phyloP scores from a whole-genome alignment of 2,329 filamentous ascomycete species.

The Fusarium phyllophilum region DNA sequence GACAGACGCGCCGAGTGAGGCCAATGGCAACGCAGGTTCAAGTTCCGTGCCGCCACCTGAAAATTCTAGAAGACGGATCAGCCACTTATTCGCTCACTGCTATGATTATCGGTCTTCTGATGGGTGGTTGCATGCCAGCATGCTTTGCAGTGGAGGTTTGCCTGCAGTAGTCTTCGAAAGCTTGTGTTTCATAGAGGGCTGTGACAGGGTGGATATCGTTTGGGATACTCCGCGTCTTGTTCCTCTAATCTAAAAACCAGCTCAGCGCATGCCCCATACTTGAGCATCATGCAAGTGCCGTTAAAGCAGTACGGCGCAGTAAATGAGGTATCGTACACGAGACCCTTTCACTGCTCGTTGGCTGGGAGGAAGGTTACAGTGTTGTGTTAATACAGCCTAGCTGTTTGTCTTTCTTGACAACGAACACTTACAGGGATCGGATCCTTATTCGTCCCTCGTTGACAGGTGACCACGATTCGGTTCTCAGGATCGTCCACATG shows the following conservation, averaged over 20 bases:
- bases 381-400: conserved; percentile 4
- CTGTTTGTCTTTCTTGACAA: not conserved
- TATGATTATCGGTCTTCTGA: not conserved
- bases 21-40: not conserved
- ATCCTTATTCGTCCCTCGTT: conserved; percentile 1
- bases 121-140: conserved; percentile 4
- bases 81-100: conserved; percentile 5
- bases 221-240: conserved; percentile 26
- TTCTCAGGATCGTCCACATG: conserved; percentile 40
- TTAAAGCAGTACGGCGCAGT: conserved; percentile 13
- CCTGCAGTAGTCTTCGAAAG: conserved; percentile 19
- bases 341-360: not conserved
- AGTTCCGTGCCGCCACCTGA: conserved; percentile 17
- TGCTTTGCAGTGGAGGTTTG: conserved; percentile 9
- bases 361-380: not conserved
- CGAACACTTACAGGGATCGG: conserved; percentile 11
- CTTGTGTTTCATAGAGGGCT: conserved; percentile 24
- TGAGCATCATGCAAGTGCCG: conserved; percentile 18
- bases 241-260: conserved; percentile 36
- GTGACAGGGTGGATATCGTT: conserved; percentile 29
- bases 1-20: conserved; percentile 4
- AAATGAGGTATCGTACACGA: conserved; percentile 16
- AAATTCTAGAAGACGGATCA: conserved; percentile 32
- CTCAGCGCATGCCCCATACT: conserved; percentile 6
- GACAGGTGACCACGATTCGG: conserved; percentile 27